A percentile compares a stretch with the other conserved stretches of the same genome.
Evolutionary conservation across 768 basidiomycete genomes (phyloP).

Genomic region (Sporobolomyces phaffii): DNA sequence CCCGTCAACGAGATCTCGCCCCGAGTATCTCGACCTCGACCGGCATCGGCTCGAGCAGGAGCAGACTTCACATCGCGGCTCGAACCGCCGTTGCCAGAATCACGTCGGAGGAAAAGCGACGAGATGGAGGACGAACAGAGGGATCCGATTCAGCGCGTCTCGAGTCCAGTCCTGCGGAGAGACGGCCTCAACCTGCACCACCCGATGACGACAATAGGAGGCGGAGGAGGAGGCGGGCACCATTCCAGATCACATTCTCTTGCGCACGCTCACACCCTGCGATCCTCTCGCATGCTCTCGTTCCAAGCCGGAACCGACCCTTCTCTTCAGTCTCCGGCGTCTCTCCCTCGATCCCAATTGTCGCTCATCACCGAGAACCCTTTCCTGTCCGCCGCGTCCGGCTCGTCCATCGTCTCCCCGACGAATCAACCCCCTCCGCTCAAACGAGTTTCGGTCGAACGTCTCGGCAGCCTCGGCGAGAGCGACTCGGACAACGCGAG

Average conservation of each 20-base stretch:
- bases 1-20: constrained; percentile 30
- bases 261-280: constrained; percentile 33
- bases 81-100: constrained; percentile 17
- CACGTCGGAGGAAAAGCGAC: constrained; percentile 36
- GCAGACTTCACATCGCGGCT: constrained; percentile 10
- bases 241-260: constrained; percentile 27
- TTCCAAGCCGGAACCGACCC: neutral
- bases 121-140: constrained; percentile 35
- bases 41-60: neutral
- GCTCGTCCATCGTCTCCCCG: neutral
- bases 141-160: constrained; percentile 1
- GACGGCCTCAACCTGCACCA: constrained; percentile 6
- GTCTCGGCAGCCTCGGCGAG: constrained; percentile 12
- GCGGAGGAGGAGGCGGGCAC: neutral
- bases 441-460: constrained; percentile 36
- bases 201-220: neutral
- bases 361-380: constrained; percentile 21
- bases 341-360: neutral
- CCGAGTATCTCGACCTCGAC: neutral
- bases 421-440: constrained; percentile 19
- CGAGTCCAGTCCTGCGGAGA: neutral
- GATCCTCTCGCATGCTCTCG: constrained; percentile 30
- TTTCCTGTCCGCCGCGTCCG: neutral
- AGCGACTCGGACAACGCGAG: constrained; percentile 7
- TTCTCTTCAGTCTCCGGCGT: neutral